These are phyloP conservation scores for Gynandropsis gynandra DNA, from an alignment of 345 rosid genomes.

Conservation along the genomic window DNA sequence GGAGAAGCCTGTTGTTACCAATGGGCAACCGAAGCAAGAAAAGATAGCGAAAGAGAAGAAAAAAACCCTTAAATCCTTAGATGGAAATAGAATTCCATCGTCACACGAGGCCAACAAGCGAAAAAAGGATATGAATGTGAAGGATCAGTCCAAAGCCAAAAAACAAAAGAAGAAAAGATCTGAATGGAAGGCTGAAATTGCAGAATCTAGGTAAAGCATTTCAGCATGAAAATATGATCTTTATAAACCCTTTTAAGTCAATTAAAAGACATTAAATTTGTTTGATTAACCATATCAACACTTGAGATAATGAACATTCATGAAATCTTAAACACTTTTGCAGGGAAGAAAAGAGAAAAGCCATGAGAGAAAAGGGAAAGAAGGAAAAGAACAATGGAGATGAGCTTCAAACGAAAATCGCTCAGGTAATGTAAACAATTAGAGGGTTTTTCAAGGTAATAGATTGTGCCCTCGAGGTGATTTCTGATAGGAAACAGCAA, in stretches of 20 bases:
- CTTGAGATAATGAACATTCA: background rate
- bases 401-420: background rate
- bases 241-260: too few relatives aligned
- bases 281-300: background rate
- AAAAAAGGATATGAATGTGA: constrained; percentile 7
- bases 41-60: constrained; percentile 15
- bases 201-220: constrained; percentile 53
- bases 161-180: constrained; percentile 48
- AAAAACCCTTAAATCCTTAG: constrained; percentile 12
- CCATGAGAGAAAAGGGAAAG: constrained; percentile 33
- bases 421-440: constrained; percentile 1
- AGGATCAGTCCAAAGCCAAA: constrained; percentile 14
- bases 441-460: too few relatives aligned
- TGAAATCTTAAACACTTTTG: constrained; percentile 13
- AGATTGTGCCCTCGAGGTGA: too few relatives aligned
- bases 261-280: constrained; percentile 17
- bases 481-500: too few relatives aligned
- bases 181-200: constrained; percentile 46
- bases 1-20: constrained; percentile 15
- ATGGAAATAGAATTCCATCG: constrained; percentile 15
- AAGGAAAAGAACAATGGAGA: constrained; percentile 21
- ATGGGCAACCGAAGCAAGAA: constrained; percentile 5
- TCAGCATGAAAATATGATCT: too few relatives aligned
- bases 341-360: constrained; percentile 75
- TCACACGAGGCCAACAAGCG: constrained; percentile 8